Evolutionary conservation across 2,329 filamentous ascomycete genomes (phyloP), one percentile per base, ranked within the genome.

Genomic region (Diplocarpon mali): DNA sequence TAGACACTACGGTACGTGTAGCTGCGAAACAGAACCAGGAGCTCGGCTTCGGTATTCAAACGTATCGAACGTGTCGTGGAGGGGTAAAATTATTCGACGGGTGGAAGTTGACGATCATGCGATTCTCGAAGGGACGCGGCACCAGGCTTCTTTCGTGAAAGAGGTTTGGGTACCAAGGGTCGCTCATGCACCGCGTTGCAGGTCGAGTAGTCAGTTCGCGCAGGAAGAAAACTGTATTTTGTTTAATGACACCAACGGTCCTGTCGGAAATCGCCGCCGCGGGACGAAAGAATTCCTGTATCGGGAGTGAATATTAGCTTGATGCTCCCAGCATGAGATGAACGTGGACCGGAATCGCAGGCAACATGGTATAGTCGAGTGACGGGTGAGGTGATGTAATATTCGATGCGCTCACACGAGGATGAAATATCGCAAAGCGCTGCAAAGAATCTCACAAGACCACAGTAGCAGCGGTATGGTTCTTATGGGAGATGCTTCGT

Each of bases 231-330:
- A 40, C 41, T 40, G 44, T 42, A 35, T 41, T 52, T 50, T 53
- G 51, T 50, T 56, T 45, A 52, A 59, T 58, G 55, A 55, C 55
- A 51, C 51, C 46, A 39, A 48, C 31, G 34, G 17, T 52, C 53
- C 51, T 57, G 53, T 51, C 50, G 47, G 42, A 43, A 38, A 54
- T 42, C 47, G 42, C 44, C 27, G 52, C 44, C 47, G 42, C 44
- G 34, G 52, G 47, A 45, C 29, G 45, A 37, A 44, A 44, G 38
- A 48, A 52, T 36, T 36, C 38, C 52, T 53, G 36, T 20, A 42
- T 42, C 20, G 15, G 47, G 44, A 41, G 31, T 38, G 34, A 53
- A 46, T 42, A 35, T 56, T 50, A 56, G 52, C 47, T 49, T 50
- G 27, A 46, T 39, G 14, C 32, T 32, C 35, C 40, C 41, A 47